These are phyloP conservation scores for Trematosphaeria pertusa DNA, from an alignment of 2,329 filamentous ascomycete genomes.

Conservation along the genomic window DNA sequence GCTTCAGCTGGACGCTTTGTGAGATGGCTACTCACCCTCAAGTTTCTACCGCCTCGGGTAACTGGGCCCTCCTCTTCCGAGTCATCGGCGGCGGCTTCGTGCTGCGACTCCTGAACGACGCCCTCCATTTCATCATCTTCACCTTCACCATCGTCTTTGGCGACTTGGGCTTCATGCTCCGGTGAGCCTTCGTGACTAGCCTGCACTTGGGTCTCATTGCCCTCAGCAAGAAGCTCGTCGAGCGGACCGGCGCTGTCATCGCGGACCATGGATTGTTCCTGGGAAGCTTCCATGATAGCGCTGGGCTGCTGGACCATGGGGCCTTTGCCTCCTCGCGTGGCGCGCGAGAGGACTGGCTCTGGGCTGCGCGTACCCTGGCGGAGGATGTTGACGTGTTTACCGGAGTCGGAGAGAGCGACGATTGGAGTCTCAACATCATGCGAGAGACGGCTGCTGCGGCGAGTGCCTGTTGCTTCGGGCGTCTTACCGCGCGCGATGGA, in stretches of 20 bases:
- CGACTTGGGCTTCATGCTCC: conserved; percentile 39
- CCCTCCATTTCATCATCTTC: conserved; percentile 41
- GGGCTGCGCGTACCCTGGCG: conserved; percentile 61
- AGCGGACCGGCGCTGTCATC: conserved; percentile 41
- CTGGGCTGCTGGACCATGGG: conserved; percentile 55
- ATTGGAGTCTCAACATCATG: conserved; percentile 64
- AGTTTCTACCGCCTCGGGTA: conserved; percentile 53
- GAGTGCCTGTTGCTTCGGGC: conserved; percentile 45
- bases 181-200: conserved; percentile 41
- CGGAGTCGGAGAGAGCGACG: conserved; percentile 65
- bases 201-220: conserved; percentile 45
- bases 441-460: conserved; percentile 66
- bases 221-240: conserved; percentile 38
- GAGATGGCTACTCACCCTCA: conserved; percentile 23
- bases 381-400: conserved; percentile 62
- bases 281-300: conserved; percentile 61
- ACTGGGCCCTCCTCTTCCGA: conserved; percentile 65
- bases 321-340: conserved; percentile 56
- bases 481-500: conserved; percentile 46
- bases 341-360: conserved; percentile 52
- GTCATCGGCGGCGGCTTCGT: conserved; percentile 50
- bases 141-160: conserved; percentile 37
- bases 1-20: conserved; percentile 13
- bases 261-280: conserved; percentile 53
- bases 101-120: conserved; percentile 53